phyloP scores from a whole-genome alignment of 140 eudicot species.

The Anethum foeniculum region DNA sequence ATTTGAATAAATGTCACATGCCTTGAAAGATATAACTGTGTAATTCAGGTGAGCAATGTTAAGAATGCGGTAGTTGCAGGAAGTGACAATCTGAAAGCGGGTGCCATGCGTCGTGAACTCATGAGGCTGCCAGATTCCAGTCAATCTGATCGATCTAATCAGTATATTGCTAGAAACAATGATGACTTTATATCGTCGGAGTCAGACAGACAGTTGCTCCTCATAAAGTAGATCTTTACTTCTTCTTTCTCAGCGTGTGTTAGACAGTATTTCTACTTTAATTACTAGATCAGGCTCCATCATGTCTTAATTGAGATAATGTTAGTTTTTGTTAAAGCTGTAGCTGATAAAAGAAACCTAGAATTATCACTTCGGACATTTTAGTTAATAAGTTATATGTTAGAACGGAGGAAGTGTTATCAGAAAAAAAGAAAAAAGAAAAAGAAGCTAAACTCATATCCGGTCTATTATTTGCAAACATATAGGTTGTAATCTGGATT shows the following conservation, averaged over 20 bases:
- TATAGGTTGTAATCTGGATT: not conserved
- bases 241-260: not conserved
- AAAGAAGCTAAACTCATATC: not conserved
- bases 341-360: not conserved
- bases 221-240: constrained; percentile 38
- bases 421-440: not conserved
- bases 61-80: constrained; percentile 47
- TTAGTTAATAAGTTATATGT: not conserved
- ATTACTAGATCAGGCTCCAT: not conserved
- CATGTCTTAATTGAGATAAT: not conserved
- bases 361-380: not conserved
- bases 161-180: constrained; percentile 42
- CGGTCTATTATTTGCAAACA: not conserved
- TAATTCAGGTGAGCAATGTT: constrained; percentile 43
- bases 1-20: not conserved
- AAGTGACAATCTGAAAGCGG: constrained; percentile 36
- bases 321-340: not conserved
- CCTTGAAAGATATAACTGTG: not conserved
- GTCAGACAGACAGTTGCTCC: constrained; percentile 62
- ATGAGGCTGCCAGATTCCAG: constrained; percentile 59
- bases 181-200: constrained; percentile 73
- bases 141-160: constrained; percentile 34
- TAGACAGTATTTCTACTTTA: not conserved
- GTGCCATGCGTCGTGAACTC: constrained; percentile 62
- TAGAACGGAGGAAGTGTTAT: not conserved